These are phyloP conservation scores for Dalechampia spathulata DNA, from an alignment of 441 rosid genomes.

Conservation along the genomic window DNA sequence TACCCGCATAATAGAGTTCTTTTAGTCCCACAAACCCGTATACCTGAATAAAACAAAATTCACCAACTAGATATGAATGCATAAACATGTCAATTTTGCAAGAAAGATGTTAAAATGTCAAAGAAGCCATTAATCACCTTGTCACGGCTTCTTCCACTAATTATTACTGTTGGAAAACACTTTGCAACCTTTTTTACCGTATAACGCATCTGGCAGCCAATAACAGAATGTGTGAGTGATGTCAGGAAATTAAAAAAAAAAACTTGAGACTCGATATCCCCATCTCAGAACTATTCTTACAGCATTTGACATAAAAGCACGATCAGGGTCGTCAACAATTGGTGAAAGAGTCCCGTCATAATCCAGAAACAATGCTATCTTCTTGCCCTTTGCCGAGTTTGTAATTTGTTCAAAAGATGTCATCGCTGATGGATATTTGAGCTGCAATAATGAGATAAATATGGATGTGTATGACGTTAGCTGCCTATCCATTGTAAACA, in stretches of 20 bases:
- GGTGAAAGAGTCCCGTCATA: constrained; percentile 98
- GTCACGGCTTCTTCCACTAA: constrained; percentile 96
- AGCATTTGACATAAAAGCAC: constrained; percentile 67
- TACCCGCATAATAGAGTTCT: constrained; percentile 93
- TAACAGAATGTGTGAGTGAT: not conserved
- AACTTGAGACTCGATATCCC: not conserved
- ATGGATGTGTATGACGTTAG: constrained; percentile 1
- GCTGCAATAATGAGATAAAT: constrained; percentile 38
- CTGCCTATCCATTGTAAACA: constrained; percentile 1
- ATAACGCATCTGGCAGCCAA: constrained; percentile 60
- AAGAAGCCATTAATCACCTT: constrained; percentile 42
- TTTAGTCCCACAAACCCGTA: constrained; percentile 66
- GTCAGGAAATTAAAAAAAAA: not conserved
- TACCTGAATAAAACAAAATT: constrained; percentile 41
- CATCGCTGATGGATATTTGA: constrained; percentile 85
- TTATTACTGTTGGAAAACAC: constrained; percentile 89
- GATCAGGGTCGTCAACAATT: constrained; percentile 88
- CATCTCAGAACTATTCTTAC: constrained; percentile 36
- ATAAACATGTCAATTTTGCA: not conserved
- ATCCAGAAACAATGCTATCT: constrained; percentile 85
- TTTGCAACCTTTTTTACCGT: constrained; percentile 65
- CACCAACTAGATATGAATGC: constrained; percentile 5
- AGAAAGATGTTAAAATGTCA: constrained; percentile 4
- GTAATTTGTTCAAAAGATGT: constrained; percentile 61
- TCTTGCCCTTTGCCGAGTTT: constrained; percentile 71